Base-by-base conservation (phyloP, 2,329 filamentous ascomycete genomes). In the Penicillium sp. region DNA sequence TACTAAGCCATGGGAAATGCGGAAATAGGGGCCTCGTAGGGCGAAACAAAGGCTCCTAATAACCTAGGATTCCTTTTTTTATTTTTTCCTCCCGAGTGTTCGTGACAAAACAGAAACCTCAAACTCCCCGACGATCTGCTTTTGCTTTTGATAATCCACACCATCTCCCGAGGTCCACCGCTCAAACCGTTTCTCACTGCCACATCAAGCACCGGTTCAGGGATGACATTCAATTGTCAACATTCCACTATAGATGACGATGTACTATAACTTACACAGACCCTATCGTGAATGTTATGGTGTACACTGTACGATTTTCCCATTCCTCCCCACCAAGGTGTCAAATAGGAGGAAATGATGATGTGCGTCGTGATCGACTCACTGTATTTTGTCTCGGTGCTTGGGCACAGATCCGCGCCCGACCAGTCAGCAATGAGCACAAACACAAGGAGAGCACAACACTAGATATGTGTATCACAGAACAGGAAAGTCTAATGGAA, bases 171-270 rank as follows among this genome's bases (percentile, higher is more conserved):
- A 17, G 17, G 17, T 17, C 61, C 62, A 65, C 63, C 63, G 60
- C 62, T 61, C 53, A 55, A 59, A 45, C 43, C 48, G 46, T 57
- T 57, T 59, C 56, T 59, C 62, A 63, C 64, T 64, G 64, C 63
- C 63, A 65, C 62, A 53, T 41, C 54, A 56, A 64, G 58, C 62
- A 63, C 43, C 39, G 31, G 46, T 52, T 53, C 46, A 49, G 45
- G 49, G 34, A 45, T 48, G 29, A 42, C 6, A 12, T 43, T 43
- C 24, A 26, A 33, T 38, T 31, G 26, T 49, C 19, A 17, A 43
- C 13, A 5, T 28, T 44, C 17, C 37, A 15, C 15, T 32, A 35
- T 39, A 29, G 21, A 29, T 45, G 43, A 60, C 55, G 43, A 39
- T 53, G 53, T 53, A 52, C 34, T 37, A 51, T 34, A 32, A 19